Evolutionary conservation across 1,284 basidiomycete species (phyloP).

Genomic region (Fomes fomentarius): DNA sequence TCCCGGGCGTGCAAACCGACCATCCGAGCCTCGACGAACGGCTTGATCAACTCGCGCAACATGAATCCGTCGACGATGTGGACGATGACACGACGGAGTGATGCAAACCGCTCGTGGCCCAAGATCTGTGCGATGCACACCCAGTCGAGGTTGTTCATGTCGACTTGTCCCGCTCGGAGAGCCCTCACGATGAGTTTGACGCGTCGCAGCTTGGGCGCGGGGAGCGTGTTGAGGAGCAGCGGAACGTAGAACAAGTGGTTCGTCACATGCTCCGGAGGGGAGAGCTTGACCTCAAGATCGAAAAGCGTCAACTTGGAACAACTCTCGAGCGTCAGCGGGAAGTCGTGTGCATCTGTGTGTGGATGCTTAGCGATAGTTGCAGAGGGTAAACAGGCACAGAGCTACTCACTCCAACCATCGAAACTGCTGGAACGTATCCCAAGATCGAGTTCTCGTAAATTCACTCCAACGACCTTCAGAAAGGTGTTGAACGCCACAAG

Average conservation of each 20-base stretch:
- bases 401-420: conserved; percentile 4
- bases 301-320: conserved; percentile 14
- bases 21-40: conserved; percentile 11
- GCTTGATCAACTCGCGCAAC: background rate
- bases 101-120: conserved; percentile 8
- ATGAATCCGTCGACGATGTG: conserved; percentile 10
- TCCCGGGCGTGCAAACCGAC: conserved; percentile 4
- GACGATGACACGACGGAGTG: conserved; percentile 16
- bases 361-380: background rate
- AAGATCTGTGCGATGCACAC: conserved; percentile 14
- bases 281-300: conserved; percentile 17
- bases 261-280: background rate
- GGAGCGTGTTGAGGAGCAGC: conserved; percentile 10
- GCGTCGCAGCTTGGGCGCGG: conserved; percentile 16
- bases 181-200: conserved; percentile 22
- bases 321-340: conserved; percentile 7
- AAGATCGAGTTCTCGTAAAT: conserved; percentile 21
- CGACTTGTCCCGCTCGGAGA: background rate
- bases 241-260: conserved; percentile 18
- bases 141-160: conserved; percentile 19
- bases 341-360: background rate
- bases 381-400: too few species aligned
- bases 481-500: background rate
- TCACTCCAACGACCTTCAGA: conserved; percentile 19
- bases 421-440: conserved; percentile 7